Conservation (phyloP, 495 filamentous ascomycete species). For the Polyplosphaeria fusca region DNA sequence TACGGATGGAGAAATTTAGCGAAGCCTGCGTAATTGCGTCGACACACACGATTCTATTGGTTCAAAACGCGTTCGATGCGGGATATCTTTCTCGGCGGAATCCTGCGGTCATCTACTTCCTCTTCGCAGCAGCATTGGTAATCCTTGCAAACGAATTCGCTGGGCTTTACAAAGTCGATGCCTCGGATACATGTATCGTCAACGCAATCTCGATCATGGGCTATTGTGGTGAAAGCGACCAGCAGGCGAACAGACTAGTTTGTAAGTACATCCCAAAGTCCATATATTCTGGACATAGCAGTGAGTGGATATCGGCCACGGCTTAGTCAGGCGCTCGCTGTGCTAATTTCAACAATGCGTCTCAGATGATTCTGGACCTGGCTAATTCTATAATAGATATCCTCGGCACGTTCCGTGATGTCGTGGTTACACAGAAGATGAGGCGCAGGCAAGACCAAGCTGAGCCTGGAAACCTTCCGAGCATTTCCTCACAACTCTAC, state of each 20-base stretch:
- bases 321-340: too few species aligned
- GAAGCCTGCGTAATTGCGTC: conserved; percentile 70
- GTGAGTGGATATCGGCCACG: too few species aligned
- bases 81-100: conserved; percentile 63
- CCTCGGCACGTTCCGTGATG: conserved; percentile 57
- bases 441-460: conserved; percentile 37
- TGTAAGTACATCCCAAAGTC: too few species aligned
- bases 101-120: conserved; percentile 69
- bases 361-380: too few species aligned
- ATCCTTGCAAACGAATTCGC: conserved; percentile 69
- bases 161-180: conserved; percentile 56
- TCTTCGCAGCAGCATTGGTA: conserved; percentile 68
- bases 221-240: conserved; percentile 61
- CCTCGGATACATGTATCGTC: conserved; percentile 53
- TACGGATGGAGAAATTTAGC: conserved; percentile 60
- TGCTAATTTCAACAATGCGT: too few species aligned
- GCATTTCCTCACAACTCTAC: conserved; percentile 24
- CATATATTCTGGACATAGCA: too few species aligned
- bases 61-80: conserved; percentile 56
- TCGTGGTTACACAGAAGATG: conserved; percentile 47
- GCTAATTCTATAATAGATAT: too few species aligned
- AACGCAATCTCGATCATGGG: conserved; percentile 60
- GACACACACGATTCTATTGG: conserved; percentile 61
- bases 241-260: conserved; percentile 61
- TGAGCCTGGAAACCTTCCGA: conserved; percentile 13